Conservation (phyloP, 176 grass and related monocot species). For the Triticum timopheevii region DNA sequence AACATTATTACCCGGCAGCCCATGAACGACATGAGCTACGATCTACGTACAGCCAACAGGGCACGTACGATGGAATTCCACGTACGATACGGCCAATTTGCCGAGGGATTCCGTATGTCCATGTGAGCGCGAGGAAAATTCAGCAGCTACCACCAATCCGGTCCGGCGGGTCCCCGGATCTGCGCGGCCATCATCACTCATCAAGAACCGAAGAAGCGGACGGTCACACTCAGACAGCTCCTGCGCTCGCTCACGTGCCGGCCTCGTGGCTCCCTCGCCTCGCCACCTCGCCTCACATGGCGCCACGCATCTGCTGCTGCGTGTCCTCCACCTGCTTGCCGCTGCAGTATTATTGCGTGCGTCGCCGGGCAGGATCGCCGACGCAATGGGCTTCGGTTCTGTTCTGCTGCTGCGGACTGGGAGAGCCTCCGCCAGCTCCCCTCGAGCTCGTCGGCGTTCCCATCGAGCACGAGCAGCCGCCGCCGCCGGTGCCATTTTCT, state of each 20-base stretch:
- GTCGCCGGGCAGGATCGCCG: neutral
- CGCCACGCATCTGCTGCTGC: neutral
- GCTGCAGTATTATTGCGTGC: neutral
- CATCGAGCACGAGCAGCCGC: neutral
- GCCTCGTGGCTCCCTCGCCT: neutral
- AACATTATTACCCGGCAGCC: neutral
- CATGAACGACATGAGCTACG: neutral
- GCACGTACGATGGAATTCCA: neutral
- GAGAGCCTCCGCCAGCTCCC: neutral
- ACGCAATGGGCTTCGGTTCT: neutral
- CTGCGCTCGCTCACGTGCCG: neutral
- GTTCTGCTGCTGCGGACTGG: neutral
- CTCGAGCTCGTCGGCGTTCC: neutral
- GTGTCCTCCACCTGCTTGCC: neutral
- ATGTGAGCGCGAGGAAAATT: neutral
- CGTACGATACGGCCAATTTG: neutral
- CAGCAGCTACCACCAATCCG: neutral
- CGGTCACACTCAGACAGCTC: neutral
- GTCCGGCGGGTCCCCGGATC: neutral
- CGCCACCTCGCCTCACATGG: constrained; percentile 5
- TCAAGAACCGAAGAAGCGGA: neutral
- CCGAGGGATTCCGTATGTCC: neutral
- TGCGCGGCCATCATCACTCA: neutral
- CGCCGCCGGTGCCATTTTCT: neutral
- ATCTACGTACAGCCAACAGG: neutral